These are phyloP conservation scores for Suhomyces kilbournensis DNA, from an alignment of 805 yeast species.

Conservation along the genomic window DNA sequence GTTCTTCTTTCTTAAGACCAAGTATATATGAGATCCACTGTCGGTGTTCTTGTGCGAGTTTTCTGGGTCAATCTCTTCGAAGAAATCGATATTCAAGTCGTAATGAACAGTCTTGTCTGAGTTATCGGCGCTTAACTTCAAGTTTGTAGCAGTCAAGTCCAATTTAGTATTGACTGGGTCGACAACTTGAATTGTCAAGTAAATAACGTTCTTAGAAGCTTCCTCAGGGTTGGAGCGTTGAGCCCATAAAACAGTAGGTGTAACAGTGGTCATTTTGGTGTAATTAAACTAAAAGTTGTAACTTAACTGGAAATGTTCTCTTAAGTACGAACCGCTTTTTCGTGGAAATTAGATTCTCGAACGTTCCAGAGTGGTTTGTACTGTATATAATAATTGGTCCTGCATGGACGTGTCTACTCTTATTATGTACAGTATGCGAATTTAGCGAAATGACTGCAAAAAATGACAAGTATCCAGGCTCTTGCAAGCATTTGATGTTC, in stretches of 20 bases:
- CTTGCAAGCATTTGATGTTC: background rate
- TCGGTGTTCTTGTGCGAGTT: constrained; percentile 55
- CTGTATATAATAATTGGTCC: background rate
- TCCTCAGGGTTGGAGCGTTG: constrained; percentile 85
- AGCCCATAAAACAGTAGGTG: constrained; percentile 82
- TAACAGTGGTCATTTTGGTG: constrained; percentile 18
- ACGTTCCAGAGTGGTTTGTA: background rate
- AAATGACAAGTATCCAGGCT: background rate
- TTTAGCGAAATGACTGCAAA: background rate
- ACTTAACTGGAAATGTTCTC: background rate
- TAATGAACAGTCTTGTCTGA: constrained; percentile 51
- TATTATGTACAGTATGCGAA: background rate
- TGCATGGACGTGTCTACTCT: background rate
- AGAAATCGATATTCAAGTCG: constrained; percentile 70
- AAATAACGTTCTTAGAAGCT: constrained; percentile 68
- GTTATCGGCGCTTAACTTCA: constrained; percentile 51
- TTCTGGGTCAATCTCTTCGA: constrained; percentile 66
- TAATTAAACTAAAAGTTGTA: background rate
- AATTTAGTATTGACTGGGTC: constrained; percentile 66
- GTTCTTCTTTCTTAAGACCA: constrained; percentile 68
- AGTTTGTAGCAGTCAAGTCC: constrained; percentile 52
- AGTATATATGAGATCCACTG: constrained; percentile 57
- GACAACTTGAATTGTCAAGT: constrained; percentile 67
- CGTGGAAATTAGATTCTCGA: constrained; percentile 3
- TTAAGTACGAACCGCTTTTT: background rate